Base-by-base conservation (phyloP, 2,329 filamentous ascomycete species). In the Trichophyton rubrum region DNA sequence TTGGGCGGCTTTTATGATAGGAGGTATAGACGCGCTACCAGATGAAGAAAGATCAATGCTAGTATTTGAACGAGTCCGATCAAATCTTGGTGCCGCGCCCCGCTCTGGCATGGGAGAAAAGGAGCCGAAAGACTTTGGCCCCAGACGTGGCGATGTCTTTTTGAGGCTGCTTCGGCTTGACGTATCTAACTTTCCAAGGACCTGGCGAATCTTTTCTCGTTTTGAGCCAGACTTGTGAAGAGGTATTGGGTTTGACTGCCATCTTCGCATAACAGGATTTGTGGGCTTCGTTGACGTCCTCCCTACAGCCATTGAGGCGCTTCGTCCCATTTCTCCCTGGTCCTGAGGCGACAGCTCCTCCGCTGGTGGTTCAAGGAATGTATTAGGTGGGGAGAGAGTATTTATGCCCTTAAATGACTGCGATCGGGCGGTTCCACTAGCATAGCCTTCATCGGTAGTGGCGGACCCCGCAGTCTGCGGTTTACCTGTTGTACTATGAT, bases 1-100 rank as follows among this genome's bases (percentile, higher is more conserved):
- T 61, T 75, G 72, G 3, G 72, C 70, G 9, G 70, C 69, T 62
- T 68, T 73, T 47, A 75, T 68, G 27, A 75, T 68, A 9, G 66
- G 62, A 3, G 73, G 72, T 3, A 71, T 69, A 22, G 64, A 66
- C 6, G 66, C 62, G 7, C 66, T 70, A 13, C 71, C 67, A 33
- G 63, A 47, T 2, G 69, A 67, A 2, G 62, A 66, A 24, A 74
- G 62, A 58, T 75, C 72, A 59, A 75, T 74, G 63, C 73, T 75
- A 9, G 67, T 69, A 47, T 68, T 67, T 6, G 69, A n/a, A 9
- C 38, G 24, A n/a, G 27, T 35, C 33, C 51, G 24, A 30, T 51
- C 27, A n/a, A 17, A 27, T 24, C 27, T 55, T 35, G 51, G 35
- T 1, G 27, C 56, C 9, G 40, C 24, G 8, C 15, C 40, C 27